phyloP scores from a whole-genome alignment of 1,284 basidiomycete genomes.

The Trichosporon sp. region DNA sequence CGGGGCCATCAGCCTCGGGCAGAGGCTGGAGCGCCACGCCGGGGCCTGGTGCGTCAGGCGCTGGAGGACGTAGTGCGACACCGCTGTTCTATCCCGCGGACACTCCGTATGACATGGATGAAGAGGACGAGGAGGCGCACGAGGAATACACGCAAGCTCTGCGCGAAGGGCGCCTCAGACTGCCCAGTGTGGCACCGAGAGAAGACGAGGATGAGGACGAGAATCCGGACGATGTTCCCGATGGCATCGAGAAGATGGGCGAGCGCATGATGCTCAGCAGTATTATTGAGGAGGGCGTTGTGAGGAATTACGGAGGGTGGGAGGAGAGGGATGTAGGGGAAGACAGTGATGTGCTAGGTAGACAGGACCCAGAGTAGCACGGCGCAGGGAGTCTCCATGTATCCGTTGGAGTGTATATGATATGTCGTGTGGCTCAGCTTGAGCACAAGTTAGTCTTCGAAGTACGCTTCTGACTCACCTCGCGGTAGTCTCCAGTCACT shows the following conservation, averaged over 20 bases:
- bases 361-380: slow-evolving; percentile 34
- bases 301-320: slow-evolving; percentile 38
- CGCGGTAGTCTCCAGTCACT: too few species aligned
- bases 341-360: slow-evolving; percentile 41
- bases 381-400: too few species aligned
- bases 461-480: too few species aligned
- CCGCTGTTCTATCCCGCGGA: slow-evolving; percentile 41
- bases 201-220: slow-evolving; percentile 39
- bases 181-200: slow-evolving; percentile 37
- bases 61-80: slow-evolving; percentile 11
- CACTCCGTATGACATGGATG: slow-evolving; percentile 42
- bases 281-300: slow-evolving; percentile 40
- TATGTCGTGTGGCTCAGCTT: too few species aligned
- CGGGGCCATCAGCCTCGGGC: slow-evolving; percentile 6
- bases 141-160: slow-evolving; percentile 37
- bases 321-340: slow-evolving; percentile 40
- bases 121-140: slow-evolving; percentile 46
- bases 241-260: slow-evolving; percentile 37
- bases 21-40: slow-evolving; percentile 12
- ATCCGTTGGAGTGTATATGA: too few species aligned
- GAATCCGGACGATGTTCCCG: slow-evolving; percentile 42
- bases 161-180: slow-evolving; percentile 31
- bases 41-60: background rate
- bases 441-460: too few species aligned
- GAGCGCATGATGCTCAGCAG: slow-evolving; percentile 36